Conservation (phyloP, 179 eudicot genomes). For the Patellifolia procumbens region DNA sequence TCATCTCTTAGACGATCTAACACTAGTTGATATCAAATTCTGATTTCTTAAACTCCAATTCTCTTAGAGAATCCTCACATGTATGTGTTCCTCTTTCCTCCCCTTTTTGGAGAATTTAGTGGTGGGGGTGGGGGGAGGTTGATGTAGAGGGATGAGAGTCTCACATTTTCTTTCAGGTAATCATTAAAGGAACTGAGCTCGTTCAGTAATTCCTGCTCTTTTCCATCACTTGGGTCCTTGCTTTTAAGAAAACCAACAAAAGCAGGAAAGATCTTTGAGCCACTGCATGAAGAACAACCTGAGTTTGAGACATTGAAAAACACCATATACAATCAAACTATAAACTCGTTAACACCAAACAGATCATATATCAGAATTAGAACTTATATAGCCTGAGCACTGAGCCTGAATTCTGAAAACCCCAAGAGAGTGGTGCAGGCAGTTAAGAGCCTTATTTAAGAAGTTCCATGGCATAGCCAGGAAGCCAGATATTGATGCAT, state of each 20-base stretch:
- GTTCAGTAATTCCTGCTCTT: slow-evolving; percentile 69
- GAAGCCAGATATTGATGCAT: background rate
- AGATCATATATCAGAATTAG: background rate
- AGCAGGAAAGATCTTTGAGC: slow-evolving; percentile 87
- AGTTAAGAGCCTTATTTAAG: background rate
- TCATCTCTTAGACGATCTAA: background rate
- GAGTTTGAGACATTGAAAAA: slow-evolving; percentile 11
- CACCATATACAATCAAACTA: background rate
- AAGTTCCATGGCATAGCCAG: background rate
- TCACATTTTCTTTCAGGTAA: slow-evolving; percentile 77
- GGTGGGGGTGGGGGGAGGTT: background rate
- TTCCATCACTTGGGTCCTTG: slow-evolving; percentile 87
- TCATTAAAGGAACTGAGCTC: slow-evolving; percentile 76
- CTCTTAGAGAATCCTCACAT: background rate
- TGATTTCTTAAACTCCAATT: background rate
- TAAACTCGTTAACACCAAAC: background rate
- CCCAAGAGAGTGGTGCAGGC: background rate
- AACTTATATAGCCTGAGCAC: background rate
- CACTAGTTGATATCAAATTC: background rate
- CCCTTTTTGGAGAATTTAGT: background rate
- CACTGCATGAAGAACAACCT: slow-evolving; percentile 50
- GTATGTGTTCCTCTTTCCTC: background rate
- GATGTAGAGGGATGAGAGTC: slow-evolving; percentile 19
- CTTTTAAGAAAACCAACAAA: slow-evolving; percentile 88
- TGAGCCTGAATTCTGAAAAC: background rate